phyloP scores from a whole-genome alignment of 83 land plant genomes.

The Diphasiastrum complanatum region DNA sequence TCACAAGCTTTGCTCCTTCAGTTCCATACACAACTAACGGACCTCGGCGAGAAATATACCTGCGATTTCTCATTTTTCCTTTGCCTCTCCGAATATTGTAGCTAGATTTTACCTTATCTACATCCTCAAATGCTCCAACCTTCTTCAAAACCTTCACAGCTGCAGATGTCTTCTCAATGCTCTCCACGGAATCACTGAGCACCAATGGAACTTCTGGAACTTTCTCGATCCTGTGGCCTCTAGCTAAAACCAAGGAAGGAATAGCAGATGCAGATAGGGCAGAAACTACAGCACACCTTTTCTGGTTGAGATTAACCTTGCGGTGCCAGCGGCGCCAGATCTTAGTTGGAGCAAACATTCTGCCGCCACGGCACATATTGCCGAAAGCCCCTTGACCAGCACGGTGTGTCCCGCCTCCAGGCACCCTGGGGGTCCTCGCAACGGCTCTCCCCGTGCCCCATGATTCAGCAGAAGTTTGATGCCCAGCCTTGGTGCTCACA shows the following conservation, averaged over 20 bases:
- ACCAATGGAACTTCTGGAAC: slow-evolving; percentile 82
- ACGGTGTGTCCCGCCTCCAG: slow-evolving; percentile 96
- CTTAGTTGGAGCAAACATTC: slow-evolving; percentile 95
- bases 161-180: slow-evolving; percentile 73
- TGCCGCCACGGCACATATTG: slow-evolving; percentile 93
- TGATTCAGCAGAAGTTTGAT: slow-evolving; percentile 91
- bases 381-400: slow-evolving; percentile 98
- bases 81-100: slow-evolving; percentile 66
- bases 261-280: slow-evolving; percentile 83
- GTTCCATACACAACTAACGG: slow-evolving; percentile 79
- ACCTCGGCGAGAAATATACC: slow-evolving; percentile 70
- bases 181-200: slow-evolving; percentile 50
- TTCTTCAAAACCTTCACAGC: slow-evolving; percentile 73
- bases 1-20: slow-evolving; percentile 85
- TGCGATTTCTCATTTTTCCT: slow-evolving; percentile 86
- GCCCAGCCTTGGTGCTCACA: slow-evolving; percentile 65
- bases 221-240: slow-evolving; percentile 76
- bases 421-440: slow-evolving; percentile 85
- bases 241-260: slow-evolving; percentile 69
- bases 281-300: slow-evolving; percentile 66
- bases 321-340: slow-evolving; percentile 95
- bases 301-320: slow-evolving; percentile 61
- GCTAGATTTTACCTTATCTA: slow-evolving; percentile 74
- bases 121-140: slow-evolving; percentile 76
- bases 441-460: slow-evolving; percentile 97